These are phyloP conservation scores for Nannizzia gypsea DNA, from an alignment of 2,329 filamentous ascomycete genomes.

Conservation along the genomic window DNA sequence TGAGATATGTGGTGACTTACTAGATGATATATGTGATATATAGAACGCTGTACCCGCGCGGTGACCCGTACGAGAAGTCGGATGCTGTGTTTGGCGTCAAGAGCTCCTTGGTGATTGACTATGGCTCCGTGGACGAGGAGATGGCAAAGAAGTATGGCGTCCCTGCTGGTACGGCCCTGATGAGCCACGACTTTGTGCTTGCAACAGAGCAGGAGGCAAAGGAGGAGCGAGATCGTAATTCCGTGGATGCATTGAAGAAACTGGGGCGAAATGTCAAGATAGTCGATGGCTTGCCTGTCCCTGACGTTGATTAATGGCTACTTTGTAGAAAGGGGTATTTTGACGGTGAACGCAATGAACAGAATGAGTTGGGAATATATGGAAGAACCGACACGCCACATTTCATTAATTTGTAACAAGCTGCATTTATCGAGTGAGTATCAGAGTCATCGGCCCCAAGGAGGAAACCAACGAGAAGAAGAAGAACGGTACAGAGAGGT, in stretches of 20 bases:
- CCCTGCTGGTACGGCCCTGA: constrained; percentile 48
- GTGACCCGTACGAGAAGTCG: constrained; percentile 68
- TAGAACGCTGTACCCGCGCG: constrained; percentile 55
- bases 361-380: neutral
- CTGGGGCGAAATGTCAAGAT: constrained; percentile 60
- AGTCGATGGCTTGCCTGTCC: constrained; percentile 63
- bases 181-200: constrained; percentile 67
- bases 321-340: neutral
- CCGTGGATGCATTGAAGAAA: constrained; percentile 53
- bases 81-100: constrained; percentile 85
- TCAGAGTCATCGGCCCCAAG: neutral
- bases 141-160: constrained; percentile 51
- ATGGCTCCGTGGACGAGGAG: constrained; percentile 41
- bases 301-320: constrained; percentile 46
- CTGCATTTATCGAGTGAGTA: constrained; percentile 3
- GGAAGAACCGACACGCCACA: neutral
- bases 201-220: constrained; percentile 59
- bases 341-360: neutral
- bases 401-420: constrained; percentile 2
- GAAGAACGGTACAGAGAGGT: neutral
- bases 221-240: constrained; percentile 53
- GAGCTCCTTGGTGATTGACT: constrained; percentile 60
- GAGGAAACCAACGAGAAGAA: neutral
- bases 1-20: too few relatives aligned
- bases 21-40: constrained; percentile 40